These are phyloP conservation scores for Haplographium delicatum DNA, from an alignment of 495 filamentous ascomycete genomes.

Conservation along the genomic window DNA sequence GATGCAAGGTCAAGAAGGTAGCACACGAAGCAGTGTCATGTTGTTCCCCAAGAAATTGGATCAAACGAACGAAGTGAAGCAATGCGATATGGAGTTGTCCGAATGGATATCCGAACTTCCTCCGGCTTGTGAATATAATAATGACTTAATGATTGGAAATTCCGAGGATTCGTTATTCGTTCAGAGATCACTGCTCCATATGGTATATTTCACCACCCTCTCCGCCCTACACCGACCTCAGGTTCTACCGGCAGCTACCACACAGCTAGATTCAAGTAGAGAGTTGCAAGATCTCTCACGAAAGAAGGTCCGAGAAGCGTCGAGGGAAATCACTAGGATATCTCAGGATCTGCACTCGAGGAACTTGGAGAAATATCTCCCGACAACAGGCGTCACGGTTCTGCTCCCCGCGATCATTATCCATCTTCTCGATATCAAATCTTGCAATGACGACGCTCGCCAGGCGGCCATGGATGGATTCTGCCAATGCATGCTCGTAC, in stretches of 20 bases:
- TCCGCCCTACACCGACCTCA: conserved; percentile 85
- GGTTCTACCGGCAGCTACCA: conserved; percentile 65
- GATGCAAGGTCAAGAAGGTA: conserved; percentile 53
- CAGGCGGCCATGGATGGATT: conserved; percentile 69
- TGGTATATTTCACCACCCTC: conserved; percentile 83
- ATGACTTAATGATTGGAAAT: conserved; percentile 34
- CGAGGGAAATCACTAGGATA: conserved; percentile 74
- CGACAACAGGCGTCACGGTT: conserved; percentile 84
- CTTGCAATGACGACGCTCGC: conserved; percentile 59
- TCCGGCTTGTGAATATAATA: conserved; percentile 55
- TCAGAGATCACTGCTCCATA: conserved; percentile 74
- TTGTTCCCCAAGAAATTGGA: conserved; percentile 77
- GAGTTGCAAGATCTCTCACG: conserved; percentile 74
- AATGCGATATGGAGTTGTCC: conserved; percentile 67
- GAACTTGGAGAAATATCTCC: conserved; percentile 69
- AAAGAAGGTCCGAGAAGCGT: conserved; percentile 70
- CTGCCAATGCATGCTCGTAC: conserved; percentile 78
- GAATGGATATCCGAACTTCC: conserved; percentile 69
- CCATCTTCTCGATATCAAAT: conserved; percentile 84
- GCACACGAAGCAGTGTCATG: conserved; percentile 81
- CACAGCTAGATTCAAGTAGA: conserved; percentile 44
- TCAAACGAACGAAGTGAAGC: conserved; percentile 65
- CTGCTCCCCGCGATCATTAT: conserved; percentile 88
- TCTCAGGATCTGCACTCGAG: conserved; percentile 63
- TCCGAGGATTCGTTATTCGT: conserved; percentile 51